Base-by-base conservation (phyloP, 2,329 filamentous ascomycete species). In the Elsinoe batatas region DNA sequence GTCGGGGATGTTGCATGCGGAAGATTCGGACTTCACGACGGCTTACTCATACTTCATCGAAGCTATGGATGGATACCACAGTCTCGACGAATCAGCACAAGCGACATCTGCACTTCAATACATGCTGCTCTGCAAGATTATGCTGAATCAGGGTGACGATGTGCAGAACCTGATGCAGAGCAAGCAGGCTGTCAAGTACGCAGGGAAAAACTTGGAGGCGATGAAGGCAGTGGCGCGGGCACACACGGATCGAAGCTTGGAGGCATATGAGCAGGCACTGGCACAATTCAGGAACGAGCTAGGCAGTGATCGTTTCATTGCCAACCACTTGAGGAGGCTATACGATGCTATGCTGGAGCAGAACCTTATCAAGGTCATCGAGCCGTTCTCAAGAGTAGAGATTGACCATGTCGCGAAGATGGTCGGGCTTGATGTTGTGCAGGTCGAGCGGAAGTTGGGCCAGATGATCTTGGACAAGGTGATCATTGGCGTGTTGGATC, bases 401-500 rank as follows among this genome's bases (percentile, higher is more conserved):
- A 95, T 98, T 65, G 87, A 85, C 64, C 93, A 98, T 71, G 89
- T 98, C 65, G 91, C 93, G 63, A 90, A 93, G 77, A 95, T 97
- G 86, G 93, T 98, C 53, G 91, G 91, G 37, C 79, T 98, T 60
- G 93, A 97, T 71, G 95, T 88, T 22, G 85, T 89, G 71, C 91
- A 97, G 76, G 93, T 98, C 58, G 94, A 98, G 81, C 84, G 91
- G 65, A 98, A 98, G 79, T 79, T 98, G 61, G 94, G 88, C 44
- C 94, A 98, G 79, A 98, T 98, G 94, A 98, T 98, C 67, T 80
- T 98, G 58, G 93, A 98, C 76, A 96, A 96, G 79, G 89, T 97
- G 66, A 97, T 98, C 68, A 89, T 96, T 63, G 93, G 94, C 58
- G 93, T 98, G 56, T 76, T 98, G 64, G 93, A 98, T 71, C 93